These are phyloP conservation scores for Penicillium daleae DNA, from an alignment of 495 filamentous ascomycete species.

Conservation along the genomic window DNA sequence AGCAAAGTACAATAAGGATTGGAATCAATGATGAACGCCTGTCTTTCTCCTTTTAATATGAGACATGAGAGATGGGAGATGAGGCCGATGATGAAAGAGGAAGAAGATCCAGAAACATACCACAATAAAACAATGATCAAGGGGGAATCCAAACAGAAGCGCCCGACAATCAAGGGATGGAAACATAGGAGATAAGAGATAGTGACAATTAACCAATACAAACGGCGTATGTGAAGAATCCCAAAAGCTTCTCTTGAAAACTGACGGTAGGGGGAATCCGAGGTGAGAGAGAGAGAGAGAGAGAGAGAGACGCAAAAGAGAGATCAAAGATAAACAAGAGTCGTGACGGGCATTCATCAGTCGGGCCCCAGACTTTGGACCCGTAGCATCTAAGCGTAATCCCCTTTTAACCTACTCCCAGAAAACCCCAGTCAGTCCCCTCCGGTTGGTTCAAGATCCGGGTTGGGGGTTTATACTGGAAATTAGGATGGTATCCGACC, in stretches of 20 bases:
- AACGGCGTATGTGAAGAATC: not conserved
- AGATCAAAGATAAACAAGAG: slow-evolving; percentile 15
- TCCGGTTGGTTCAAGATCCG: slow-evolving; percentile 49
- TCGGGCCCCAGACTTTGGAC: slow-evolving; percentile 20
- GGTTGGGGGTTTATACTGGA: slow-evolving; percentile 44
- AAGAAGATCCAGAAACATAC: slow-evolving; percentile 2
- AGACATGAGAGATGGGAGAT: slow-evolving; percentile 17
- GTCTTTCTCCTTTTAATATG: slow-evolving; percentile 37
- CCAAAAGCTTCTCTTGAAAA: not conserved
- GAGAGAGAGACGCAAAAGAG: not conserved
- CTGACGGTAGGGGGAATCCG: slow-evolving; percentile 21
- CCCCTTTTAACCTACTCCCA: slow-evolving; percentile 48
- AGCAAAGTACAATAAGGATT: not conserved
- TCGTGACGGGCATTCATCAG: slow-evolving; percentile 37
- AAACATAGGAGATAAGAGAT: slow-evolving; percentile 1
- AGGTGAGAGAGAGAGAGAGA: not conserved
- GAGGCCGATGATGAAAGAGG: slow-evolving; percentile 10
- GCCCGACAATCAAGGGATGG: slow-evolving; percentile 7
- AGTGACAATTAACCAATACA: slow-evolving; percentile 10
- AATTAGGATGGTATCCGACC: slow-evolving; percentile 43
- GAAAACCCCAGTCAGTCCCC: slow-evolving; percentile 52
- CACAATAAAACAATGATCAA: not conserved
- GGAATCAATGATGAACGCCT: slow-evolving; percentile 33
- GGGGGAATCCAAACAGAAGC: slow-evolving; percentile 16
- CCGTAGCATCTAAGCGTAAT: slow-evolving; percentile 24